Base-by-base conservation (phyloP, 495 filamentous ascomycete genomes). In the Penicillium psychrofluorescens region DNA sequence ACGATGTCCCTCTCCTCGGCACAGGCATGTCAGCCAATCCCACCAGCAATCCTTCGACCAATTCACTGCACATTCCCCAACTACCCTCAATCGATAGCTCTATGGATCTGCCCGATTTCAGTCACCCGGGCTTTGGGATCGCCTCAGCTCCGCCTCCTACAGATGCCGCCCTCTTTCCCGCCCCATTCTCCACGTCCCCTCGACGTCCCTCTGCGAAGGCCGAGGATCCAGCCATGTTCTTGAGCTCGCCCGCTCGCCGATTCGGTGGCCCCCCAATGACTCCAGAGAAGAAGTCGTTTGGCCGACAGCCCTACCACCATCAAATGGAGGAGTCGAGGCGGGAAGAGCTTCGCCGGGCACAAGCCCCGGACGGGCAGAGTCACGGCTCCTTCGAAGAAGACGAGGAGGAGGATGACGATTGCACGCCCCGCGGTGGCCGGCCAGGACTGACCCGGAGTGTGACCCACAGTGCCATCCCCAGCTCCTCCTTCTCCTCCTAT, bases 401-500 rank as follows among this genome's bases (percentile, higher is more conserved):
- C 36, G 64, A 72, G 5, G 60, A 65, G 7, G 68, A 72, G 29
- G 68, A 71, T 28, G 62, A 68, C 13, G 65, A 68, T 29, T 62
- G 55, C 38, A 71, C 67, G 6, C 70, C 67, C 11, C 51, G 64
- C 32, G 57, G 63, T 11, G 59, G 65, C 22, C 75, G 77, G 8
- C 78, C 79, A 7, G 71, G 70, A 0, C 51, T 86, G 33, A 76
- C 76, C 15, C 76, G 82, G 31, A 87, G 84, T 53, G 53, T 78
- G 12, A 85, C 68, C 11, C 63, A 71, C 30, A 62, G 49, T 15
- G 62, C 65, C 5, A 41, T 65, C 35, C 53, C 59, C 6, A 55
- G 60, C 33, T 51, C 55, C 11, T 22, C 22, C 22, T 16, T 16
- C 15, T 22, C 22, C 4, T 49, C 59, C 6, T 45, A 53, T 30